Evolutionary conservation across 108 stramenopile species (phyloP), one percentile per base, ranked within the genome.

Genomic region (Nitzschia sp.): DNA sequence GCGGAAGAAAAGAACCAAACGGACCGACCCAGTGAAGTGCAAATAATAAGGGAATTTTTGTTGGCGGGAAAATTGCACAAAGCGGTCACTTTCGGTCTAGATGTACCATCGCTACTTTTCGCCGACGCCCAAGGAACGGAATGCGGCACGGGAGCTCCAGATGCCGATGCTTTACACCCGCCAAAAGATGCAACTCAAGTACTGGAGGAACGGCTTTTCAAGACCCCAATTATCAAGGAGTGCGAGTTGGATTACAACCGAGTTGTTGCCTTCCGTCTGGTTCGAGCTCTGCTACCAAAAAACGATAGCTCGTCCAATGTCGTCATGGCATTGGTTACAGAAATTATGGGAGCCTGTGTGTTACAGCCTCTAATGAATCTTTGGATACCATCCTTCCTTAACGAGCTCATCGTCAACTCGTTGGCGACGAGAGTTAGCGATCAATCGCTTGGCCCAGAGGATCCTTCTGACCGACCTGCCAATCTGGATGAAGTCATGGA

Each of bases 191-290:
- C 83, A 53, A 83, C 72, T 29, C 59, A 71, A 21, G 72, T 94
- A 28, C 64, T 94, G 63, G 86, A 89, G 51, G 58, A 86, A 65
- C 82, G 93, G 36, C 75, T 94, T 31, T 87, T 89, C 54, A 42
- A 70, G 15, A 77, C 81, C 15, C 54, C 61, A 18, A 69, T 94
- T 30, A 61, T 92, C 17, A 28, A 36, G 34, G 89, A 90, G 67
- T 94, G 90, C 75, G 86, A 94, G 75, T 47, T 92, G 46, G 93
- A 94, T 74, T 94, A 94, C 75, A 86, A 85, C 74, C 79, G 93
- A 24, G 86, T 94, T 0, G 49, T 94, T 65, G 78, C 82, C n/a
- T 68, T 72, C 60, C 85, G 89, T 33, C 64, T 94, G 46, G 67
- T 85, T 8, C 79, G 82, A 32, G 70, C 84, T 34, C 61, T 88